Evolutionary conservation across 2,329 filamentous ascomycete species (phyloP).

Genomic region (Arthrocladium fulminans): DNA sequence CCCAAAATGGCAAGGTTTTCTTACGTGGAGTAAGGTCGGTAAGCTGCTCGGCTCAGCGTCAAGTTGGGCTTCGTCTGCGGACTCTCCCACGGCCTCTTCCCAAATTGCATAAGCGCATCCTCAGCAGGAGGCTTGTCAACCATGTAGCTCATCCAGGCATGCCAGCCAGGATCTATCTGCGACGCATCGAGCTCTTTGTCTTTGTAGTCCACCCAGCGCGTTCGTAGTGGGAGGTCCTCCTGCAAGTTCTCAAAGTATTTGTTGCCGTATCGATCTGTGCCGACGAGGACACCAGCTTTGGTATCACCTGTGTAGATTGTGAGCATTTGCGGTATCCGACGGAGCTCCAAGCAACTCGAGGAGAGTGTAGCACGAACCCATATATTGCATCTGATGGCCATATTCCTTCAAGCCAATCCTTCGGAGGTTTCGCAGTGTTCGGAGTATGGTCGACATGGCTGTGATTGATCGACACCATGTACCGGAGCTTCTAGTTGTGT

Average conservation of each 20-base stretch:
- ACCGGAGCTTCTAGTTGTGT: no score
- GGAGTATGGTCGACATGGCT: constrained; percentile 81
- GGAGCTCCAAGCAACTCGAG: not conserved
- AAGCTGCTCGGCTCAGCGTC: constrained; percentile 69
- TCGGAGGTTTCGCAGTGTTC: constrained; percentile 80
- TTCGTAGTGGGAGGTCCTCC: constrained; percentile 79
- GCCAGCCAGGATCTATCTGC: constrained; percentile 94
- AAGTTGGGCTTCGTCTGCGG: constrained; percentile 63
- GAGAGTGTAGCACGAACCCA: constrained; percentile 50
- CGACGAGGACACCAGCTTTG: constrained; percentile 81
- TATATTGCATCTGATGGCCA: constrained; percentile 71
- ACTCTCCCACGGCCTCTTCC: constrained; percentile 66
- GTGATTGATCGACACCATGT: not conserved
- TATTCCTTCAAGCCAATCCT: constrained; percentile 87
- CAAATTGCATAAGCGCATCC: constrained; percentile 62
- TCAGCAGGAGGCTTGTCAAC: constrained; percentile 75
- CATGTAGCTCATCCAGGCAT: constrained; percentile 92
- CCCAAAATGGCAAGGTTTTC: constrained; percentile 32
- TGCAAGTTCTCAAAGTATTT: constrained; percentile 90
- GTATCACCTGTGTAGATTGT: constrained; percentile 61
- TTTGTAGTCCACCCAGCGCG: constrained; percentile 96
- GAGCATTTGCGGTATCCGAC: constrained; percentile 7
- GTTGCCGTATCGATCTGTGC: constrained; percentile 84
- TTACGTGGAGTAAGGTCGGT: constrained; percentile 91
- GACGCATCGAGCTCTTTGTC: constrained; percentile 55